A percentile compares a stretch with the other conserved stretches of the same genome.
Evolutionary conservation across 768 basidiomycete species (phyloP).

Genomic region (Nidularia sp.): DNA sequence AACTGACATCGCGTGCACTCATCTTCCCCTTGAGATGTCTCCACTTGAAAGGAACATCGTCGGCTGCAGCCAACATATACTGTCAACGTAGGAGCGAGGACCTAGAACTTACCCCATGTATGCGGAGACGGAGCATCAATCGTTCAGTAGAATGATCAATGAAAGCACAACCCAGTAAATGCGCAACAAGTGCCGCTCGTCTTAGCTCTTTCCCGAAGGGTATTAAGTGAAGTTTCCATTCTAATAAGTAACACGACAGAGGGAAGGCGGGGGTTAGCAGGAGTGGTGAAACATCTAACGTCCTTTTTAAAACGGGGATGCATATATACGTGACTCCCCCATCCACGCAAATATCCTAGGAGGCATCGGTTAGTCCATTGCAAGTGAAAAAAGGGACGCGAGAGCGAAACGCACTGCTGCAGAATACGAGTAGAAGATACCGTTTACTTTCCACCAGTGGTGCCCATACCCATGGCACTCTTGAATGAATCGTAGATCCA

Average conservation of each 20-base stretch:
- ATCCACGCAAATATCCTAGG: neutral
- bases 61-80: neutral
- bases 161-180: no score
- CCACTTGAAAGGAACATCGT: neutral
- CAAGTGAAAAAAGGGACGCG: neutral
- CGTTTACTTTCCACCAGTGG: slow-evolving; percentile 81
- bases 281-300: slow-evolving; percentile 15
- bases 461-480: slow-evolving; percentile 77
- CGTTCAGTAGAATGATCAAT: neutral
- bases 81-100: neutral
- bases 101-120: neutral
- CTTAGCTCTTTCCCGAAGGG: neutral
- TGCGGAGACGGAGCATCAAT: neutral
- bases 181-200: no score
- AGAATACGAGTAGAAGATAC: slow-evolving; percentile 5
- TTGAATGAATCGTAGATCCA: slow-evolving; percentile 94
- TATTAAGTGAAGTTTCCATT: slow-evolving; percentile 6
- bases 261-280: slow-evolving; percentile 4
- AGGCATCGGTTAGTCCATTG: neutral
- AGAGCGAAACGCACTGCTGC: slow-evolving; percentile 1
- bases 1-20: no score
- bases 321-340: slow-evolving; percentile 6
- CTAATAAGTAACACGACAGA: slow-evolving; percentile 9
- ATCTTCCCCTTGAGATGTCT: no score
- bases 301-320: slow-evolving; percentile 15